Conservation (phyloP, 2,329 filamentous ascomycete species). For the Colletotrichum viniferum region DNA sequence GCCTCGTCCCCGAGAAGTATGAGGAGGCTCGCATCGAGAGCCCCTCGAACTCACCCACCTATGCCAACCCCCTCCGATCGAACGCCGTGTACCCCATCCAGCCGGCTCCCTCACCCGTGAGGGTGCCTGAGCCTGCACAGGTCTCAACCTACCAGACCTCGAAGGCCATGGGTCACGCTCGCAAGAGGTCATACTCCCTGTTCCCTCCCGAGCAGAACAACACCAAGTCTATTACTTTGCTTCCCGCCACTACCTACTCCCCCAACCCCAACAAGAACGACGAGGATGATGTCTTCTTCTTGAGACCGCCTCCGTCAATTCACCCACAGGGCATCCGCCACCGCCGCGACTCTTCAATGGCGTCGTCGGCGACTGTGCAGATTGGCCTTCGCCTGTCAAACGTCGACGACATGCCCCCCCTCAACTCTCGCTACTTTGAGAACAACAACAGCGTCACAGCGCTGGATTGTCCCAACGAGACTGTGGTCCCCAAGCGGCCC, state of each 20-base stretch:
- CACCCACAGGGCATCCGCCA: slow-evolving; percentile 43
- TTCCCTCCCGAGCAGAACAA: slow-evolving; percentile 37
- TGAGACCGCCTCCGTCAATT: slow-evolving; percentile 20
- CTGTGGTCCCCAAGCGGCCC: slow-evolving; percentile 26
- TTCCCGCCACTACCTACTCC: slow-evolving; percentile 55
- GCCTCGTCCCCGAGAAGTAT: slow-evolving; percentile 35
- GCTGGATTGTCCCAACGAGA: slow-evolving; percentile 36
- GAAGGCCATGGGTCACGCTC: slow-evolving; percentile 29
- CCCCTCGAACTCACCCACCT: slow-evolving; percentile 24
- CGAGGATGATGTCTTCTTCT: slow-evolving; percentile 1
- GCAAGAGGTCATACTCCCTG: slow-evolving; percentile 44
- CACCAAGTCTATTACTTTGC: slow-evolving; percentile 39
- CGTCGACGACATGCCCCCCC: slow-evolving; percentile 52
- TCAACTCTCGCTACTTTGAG: slow-evolving; percentile 32
- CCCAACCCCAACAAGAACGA: slow-evolving; percentile 2
- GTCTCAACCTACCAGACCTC: slow-evolving; percentile 21
- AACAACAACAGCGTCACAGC: slow-evolving; percentile 41
- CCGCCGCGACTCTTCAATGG: slow-evolving; percentile 64
- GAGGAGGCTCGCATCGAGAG: slow-evolving; percentile 33
- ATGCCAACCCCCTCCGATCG: slow-evolving; percentile 32
- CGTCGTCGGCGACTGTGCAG: slow-evolving; percentile 72
- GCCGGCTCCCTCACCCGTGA: neutral
- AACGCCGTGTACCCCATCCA: slow-evolving; percentile 32
- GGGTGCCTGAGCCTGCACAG: slow-evolving; percentile 12
- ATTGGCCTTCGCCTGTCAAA: slow-evolving; percentile 73